Evolutionary conservation across 31 red algal species (phyloP), one percentile per base, ranked within the genome.

Genomic region (Porphyra umbilicalis): DNA sequence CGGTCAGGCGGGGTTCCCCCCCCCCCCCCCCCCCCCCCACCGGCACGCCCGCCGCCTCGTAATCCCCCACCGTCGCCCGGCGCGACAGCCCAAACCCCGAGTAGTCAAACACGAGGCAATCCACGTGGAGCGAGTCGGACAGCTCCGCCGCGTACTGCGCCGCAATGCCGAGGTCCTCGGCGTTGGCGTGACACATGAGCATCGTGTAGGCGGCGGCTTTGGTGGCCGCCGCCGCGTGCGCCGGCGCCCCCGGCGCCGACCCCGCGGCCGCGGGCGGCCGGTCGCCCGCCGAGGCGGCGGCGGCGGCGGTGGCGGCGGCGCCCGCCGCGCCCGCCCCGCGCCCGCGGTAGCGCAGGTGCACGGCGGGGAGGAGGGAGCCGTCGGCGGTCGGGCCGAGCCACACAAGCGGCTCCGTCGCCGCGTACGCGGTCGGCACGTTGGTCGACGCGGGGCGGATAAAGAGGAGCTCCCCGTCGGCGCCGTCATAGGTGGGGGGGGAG

Each of bases 141-240:
- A 93, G 87, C 68, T 89, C 82, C 14, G 77, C 78, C 25, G 85
- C 84, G 83, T 89, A 89, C 35, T 81, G 81, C 6, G 88, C 86
- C 4, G 91, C 85, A 33, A 89, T 78, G 67, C 87, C 91, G 10
- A 93, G 81, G 76, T 93, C 91, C 79, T 93, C 91, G 1, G 81
- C 91, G 83, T 93, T 93, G 32, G 85, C 91, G 32, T 90, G 77
- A 34, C 80, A 76, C 25, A 71, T 18, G 13, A 71, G 25, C 18
- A 71, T 71, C 25, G 57, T 71, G 57, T 71, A 71, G 57, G 57
- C 57, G 57, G 57, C 57, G 57, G 57, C 57, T n/a, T n/a, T n/a
- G n/a, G n/a, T n/a, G n/a, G n/a, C n/a, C n/a, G n/a, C n/a, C n/a
- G n/a, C n/a, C n/a, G n/a, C n/a, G n/a, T n/a, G n/a, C 0, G 57